phyloP scores from a whole-genome alignment of 495 filamentous ascomycete genomes.

The Viridothelium virens region DNA sequence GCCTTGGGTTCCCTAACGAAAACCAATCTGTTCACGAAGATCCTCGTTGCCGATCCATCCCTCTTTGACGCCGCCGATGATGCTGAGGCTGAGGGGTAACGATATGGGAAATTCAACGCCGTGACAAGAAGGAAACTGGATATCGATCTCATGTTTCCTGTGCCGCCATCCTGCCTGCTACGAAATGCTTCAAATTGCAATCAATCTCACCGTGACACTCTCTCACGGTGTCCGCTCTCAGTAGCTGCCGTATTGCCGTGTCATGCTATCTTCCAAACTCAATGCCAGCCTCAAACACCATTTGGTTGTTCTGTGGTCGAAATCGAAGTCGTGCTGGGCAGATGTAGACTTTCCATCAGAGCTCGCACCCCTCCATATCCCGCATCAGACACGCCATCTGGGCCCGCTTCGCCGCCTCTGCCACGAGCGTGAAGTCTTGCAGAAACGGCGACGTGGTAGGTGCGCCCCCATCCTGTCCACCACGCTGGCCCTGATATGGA shows the following conservation, averaged over 20 bases:
- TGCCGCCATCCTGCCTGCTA: no score
- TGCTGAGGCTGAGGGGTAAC: not conserved
- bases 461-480: conserved; percentile 18
- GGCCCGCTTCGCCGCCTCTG: conserved; percentile 90
- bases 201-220: no score
- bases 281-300: no score
- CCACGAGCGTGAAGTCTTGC: conserved; percentile 74
- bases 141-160: no score
- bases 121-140: not conserved
- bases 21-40: no score
- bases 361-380: conserved; percentile 63
- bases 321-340: no score
- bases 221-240: no score
- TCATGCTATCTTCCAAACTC: no score
- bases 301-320: no score
- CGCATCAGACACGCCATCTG: conserved; percentile 81
- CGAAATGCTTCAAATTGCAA: no score
- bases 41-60: not conserved
- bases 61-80: not conserved
- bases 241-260: no score
- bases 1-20: not conserved
- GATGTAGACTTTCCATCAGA: conserved; percentile 33
- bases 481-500: conserved; percentile 21
- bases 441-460: conserved; percentile 55
- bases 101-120: not conserved